Conservation (phyloP, 2,329 filamentous ascomycete species). For the Ophiocordyceps camponoti-floridani region DNA sequence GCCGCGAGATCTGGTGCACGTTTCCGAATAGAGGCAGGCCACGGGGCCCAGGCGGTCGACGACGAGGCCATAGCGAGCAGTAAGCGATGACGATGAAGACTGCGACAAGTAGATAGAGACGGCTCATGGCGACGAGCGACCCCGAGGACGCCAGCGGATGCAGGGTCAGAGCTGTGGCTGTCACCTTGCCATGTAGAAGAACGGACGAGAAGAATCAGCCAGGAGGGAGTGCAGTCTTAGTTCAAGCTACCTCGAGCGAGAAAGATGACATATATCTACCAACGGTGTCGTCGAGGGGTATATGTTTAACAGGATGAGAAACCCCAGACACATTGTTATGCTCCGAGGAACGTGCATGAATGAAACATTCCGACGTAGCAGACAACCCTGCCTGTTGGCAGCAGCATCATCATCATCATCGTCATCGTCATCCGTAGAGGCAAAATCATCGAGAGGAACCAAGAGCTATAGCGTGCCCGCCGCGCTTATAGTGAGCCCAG, state of each 20-base stretch:
- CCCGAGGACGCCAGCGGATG: neutral
- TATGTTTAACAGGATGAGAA: no score
- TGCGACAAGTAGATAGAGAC: neutral
- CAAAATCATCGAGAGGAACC: no score
- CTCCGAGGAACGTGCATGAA: no score
- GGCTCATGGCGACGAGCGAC: neutral
- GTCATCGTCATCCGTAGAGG: no score
- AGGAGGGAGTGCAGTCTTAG: no score
- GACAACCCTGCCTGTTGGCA: no score
- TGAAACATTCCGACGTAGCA: no score
- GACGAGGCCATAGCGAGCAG: neutral
- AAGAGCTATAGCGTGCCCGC: neutral
- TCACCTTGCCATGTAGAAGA: neutral
- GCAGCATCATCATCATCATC: no score
- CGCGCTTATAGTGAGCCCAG: neutral
- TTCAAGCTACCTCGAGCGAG: no score
- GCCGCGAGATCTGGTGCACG: slow-evolving; percentile 9
- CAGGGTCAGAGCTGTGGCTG: neutral
- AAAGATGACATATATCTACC: neutral
- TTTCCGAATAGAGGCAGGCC: slow-evolving; percentile 8
- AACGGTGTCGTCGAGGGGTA: neutral
- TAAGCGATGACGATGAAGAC: neutral
- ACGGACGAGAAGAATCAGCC: no score
- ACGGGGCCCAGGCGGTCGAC: slow-evolving; percentile 14
- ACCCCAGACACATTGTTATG: no score